A percentile compares a stretch with the other conserved stretches of the same genome.
These are phyloP conservation scores for Aschersonia sp. DNA, from an alignment of 2,329 filamentous ascomycete species.

Conservation along the genomic window DNA sequence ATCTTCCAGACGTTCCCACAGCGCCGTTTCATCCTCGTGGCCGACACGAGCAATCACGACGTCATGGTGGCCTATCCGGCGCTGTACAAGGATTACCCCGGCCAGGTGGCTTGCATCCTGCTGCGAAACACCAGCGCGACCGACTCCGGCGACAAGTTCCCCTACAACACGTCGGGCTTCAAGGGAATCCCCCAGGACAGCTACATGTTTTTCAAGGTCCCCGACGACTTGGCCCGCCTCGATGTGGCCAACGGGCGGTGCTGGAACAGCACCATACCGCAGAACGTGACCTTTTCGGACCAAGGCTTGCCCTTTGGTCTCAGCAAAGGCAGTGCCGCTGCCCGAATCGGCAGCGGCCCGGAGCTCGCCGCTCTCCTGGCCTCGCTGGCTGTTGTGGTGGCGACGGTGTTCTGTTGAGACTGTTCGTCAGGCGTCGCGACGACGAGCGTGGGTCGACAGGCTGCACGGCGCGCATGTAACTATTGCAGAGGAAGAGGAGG, in stretches of 20 bases:
- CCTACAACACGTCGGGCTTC: slow-evolving; percentile 62
- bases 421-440: not conserved
- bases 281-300: slow-evolving; percentile 57
- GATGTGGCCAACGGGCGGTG: slow-evolving; percentile 57
- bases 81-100: slow-evolving; percentile 50
- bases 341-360: slow-evolving; percentile 7
- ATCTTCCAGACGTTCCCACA: slow-evolving; percentile 62
- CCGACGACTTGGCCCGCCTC: slow-evolving; percentile 51
- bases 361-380: slow-evolving; percentile 7
- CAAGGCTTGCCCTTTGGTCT: slow-evolving; percentile 42
- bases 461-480: no score
- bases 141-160: slow-evolving; percentile 51
- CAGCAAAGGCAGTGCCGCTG: slow-evolving; percentile 17
- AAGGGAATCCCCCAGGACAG: slow-evolving; percentile 46
- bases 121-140: slow-evolving; percentile 61
- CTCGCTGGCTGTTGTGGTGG: slow-evolving; percentile 8
- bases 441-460: no score
- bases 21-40: slow-evolving; percentile 61
- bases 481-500: no score
- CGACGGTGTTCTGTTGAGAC: not conserved
- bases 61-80: slow-evolving; percentile 53
- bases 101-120: slow-evolving; percentile 64
- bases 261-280: slow-evolving; percentile 45
- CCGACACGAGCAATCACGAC: slow-evolving; percentile 63
- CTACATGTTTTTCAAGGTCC: slow-evolving; percentile 69